phyloP scores from a whole-genome alignment of 2,329 filamentous ascomycete species.

The Colletotrichum gigasporum region DNA sequence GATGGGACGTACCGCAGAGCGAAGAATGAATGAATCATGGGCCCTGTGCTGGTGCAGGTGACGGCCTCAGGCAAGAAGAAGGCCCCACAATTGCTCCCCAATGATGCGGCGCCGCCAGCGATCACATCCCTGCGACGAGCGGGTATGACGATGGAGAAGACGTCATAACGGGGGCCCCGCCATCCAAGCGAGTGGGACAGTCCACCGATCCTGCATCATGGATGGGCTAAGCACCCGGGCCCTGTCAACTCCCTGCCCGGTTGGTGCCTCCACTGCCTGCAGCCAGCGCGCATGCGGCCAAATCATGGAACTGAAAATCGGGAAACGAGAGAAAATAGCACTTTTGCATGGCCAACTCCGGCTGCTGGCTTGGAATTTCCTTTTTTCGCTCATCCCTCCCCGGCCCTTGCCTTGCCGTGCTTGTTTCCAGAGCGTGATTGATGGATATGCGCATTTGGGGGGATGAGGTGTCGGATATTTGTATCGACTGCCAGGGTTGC shows the following conservation, averaged over 20 bases:
- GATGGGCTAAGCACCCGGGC: not conserved
- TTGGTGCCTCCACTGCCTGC: not conserved
- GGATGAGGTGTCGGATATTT: conserved; percentile 4
- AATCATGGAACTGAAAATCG: conserved; percentile 2
- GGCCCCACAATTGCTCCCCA: not conserved
- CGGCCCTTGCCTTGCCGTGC: too few relatives aligned
- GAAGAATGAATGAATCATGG: conserved; percentile 18
- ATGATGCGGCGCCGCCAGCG: not conserved
- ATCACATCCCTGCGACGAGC: conserved; percentile 8
- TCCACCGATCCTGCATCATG: not conserved
- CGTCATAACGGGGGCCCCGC: conserved; percentile 28
- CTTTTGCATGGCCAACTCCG: too few relatives aligned
- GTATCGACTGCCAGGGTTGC: not conserved
- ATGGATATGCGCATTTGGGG: too few relatives aligned
- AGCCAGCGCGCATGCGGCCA: not conserved
- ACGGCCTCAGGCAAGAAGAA: conserved; percentile 6
- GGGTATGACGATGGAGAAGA: conserved; percentile 23
- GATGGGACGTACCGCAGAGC: not conserved
- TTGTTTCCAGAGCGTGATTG: too few relatives aligned
- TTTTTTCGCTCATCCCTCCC: not conserved
- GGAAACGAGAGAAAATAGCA: conserved; percentile 12
- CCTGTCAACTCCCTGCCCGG: not conserved
- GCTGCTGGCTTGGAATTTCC: not conserved
- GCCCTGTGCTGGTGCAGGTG: not conserved
- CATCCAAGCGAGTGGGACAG: conserved; percentile 22